Evolutionary conservation across 1,284 basidiomycete genomes (phyloP).

Genomic region (Schizophyllum amplum): DNA sequence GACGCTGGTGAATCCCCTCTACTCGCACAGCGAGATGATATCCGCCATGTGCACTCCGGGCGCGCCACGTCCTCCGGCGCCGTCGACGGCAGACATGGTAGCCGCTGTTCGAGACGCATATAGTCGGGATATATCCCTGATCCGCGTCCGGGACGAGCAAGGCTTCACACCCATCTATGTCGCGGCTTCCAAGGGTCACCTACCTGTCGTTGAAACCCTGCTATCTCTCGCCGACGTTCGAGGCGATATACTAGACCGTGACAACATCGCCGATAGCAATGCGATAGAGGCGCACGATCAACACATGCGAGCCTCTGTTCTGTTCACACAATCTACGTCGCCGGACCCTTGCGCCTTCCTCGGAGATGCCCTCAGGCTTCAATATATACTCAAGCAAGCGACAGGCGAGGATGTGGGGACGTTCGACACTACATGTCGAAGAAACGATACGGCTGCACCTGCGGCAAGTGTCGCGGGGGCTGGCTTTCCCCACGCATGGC

Average conservation of each 20-base stretch:
- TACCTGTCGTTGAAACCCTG: conserved; percentile 1
- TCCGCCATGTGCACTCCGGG: no score
- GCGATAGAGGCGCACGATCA: conserved; percentile 4
- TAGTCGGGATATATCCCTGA: not conserved
- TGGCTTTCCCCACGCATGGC: conserved; percentile 4
- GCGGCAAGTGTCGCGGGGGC: conserved; percentile 2
- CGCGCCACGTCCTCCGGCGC: no score
- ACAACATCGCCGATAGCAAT: conserved; percentile 3
- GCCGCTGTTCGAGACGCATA: not conserved
- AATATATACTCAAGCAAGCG: no score
- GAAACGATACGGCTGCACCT: conserved; percentile 8
- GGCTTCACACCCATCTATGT: conserved; percentile 7
- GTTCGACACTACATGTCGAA: conserved; percentile 2
- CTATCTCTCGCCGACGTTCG: conserved; percentile 2
- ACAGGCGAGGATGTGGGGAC: not conserved
- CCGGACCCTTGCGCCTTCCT: no score
- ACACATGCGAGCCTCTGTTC: conserved; percentile 1
- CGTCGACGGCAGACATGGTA: not conserved
- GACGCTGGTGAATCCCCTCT: no score
- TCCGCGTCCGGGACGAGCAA: not conserved
- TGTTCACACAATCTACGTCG: not conserved
- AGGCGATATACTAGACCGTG: conserved; percentile 5
- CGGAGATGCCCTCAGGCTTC: no score
- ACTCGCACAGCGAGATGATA: no score
- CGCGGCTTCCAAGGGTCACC: conserved; percentile 4